A percentile compares a stretch with the other conserved stretches of the same genome.
Evolutionary conservation across 257 asterid genomes (phyloP).

Genomic region (Paulownia fortunei): DNA sequence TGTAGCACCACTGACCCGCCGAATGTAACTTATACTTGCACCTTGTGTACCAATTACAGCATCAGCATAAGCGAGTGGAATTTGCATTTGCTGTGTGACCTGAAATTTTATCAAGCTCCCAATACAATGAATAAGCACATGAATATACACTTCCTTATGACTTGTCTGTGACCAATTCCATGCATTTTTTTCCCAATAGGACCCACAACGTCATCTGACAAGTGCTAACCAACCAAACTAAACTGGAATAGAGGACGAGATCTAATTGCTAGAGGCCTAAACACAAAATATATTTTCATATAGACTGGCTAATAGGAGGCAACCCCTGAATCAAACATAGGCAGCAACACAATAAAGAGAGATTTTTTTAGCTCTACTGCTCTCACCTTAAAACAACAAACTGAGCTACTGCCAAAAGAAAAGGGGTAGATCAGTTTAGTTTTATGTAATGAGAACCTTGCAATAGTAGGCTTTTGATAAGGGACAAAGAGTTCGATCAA

Average conservation of each 20-base stretch:
- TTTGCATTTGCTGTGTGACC: conserved; percentile 83
- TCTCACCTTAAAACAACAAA: conserved; percentile 14
- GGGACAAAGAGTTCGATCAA: neutral
- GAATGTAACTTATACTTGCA: conserved; percentile 86
- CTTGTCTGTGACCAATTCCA: conserved; percentile 4
- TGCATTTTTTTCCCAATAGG: neutral
- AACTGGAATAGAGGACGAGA: neutral
- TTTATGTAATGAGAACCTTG: neutral
- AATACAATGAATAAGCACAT: neutral
- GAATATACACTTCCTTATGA: neutral
- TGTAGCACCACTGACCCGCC: conserved; percentile 94
- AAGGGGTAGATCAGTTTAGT: neutral
- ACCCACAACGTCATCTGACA: neutral
- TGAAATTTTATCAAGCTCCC: conserved; percentile 42
- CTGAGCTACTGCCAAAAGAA: neutral
- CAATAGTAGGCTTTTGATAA: too few species aligned
- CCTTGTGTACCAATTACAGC: conserved; percentile 96
- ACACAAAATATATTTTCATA: neutral
- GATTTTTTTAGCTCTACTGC: neutral
- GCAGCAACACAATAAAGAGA: conserved; percentile 14
- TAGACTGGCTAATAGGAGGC: neutral
- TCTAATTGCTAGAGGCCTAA: neutral
- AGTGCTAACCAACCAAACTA: neutral
- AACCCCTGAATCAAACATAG: neutral
- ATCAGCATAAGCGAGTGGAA: conserved; percentile 94